Base-by-base conservation (phyloP, 2,329 filamentous ascomycete genomes). In the Cladosporium cucumerinum region DNA sequence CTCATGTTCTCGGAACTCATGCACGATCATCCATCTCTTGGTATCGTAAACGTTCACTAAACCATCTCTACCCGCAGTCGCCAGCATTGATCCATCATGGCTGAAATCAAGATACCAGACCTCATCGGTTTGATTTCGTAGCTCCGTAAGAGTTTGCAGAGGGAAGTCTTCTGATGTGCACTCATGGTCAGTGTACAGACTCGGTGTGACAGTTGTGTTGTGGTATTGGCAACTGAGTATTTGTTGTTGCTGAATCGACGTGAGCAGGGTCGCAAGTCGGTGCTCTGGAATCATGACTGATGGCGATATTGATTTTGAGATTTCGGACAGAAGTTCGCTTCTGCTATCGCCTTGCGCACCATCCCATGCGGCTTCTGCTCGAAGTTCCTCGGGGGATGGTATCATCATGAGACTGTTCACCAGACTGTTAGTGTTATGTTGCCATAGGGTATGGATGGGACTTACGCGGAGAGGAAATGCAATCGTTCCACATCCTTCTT, bases 211-310 rank as follows among this genome's bases (percentile, higher is more conserved):
- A 1, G 87, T 84, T 3, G 88, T 92, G 61, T 96, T 97, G 79
- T 99, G 95, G 77, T 93, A 98, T 46, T 93, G 80, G 75, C 95
- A 99, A 32, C 86, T 86, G 60, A 88, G 86, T 65, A 97, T 91
- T 79, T 97, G 94, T 68, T 84, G 87, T 67, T 89, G 85, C 75
- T 97, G 97, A 43, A 97, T 88, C 69, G 96, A 88, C 65, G 93
- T 85, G 61, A 99, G 81, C 18, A 99, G 82, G 36, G 88, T 85
- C 1, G 92, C 92, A 52, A 99, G 82, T 7, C 95, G 89, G 76
- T 95, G 91, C 73, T 97, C 92, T 1, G 95, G 95, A 63, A 99
- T 90, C 93, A 99, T 98, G 52, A 97, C 91, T 4, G 93, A 95
- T 0, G 95, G 94, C 1, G 95, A 97, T 76, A 99, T 96, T 64